These are phyloP conservation scores for Microglena sp. DNA, from an alignment of 139 green algal genomes.

Conservation along the genomic window DNA sequence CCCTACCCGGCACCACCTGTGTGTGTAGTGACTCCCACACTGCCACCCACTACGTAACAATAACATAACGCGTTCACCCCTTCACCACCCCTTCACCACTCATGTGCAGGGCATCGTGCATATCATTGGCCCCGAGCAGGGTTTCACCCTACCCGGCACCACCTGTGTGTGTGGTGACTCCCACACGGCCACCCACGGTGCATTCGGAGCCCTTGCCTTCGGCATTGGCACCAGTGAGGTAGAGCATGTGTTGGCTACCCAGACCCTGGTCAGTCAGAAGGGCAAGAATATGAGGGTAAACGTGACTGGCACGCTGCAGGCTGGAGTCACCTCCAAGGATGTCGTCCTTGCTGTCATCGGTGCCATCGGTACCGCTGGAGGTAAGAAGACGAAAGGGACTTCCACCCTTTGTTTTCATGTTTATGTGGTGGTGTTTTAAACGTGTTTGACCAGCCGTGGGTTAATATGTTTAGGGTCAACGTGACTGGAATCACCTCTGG, in stretches of 20 bases:
- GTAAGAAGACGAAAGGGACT: too few relatives aligned
- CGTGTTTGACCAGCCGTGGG: too few relatives aligned
- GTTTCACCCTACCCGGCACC: slow-evolving; percentile 12
- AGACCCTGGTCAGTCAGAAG: slow-evolving; percentile 15
- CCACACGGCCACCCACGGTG: slow-evolving; percentile 10
- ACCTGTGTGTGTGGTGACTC: slow-evolving; percentile 11
- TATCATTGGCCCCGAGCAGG: background rate
- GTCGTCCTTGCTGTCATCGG: slow-evolving; percentile 13
- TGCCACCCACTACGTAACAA: background rate
- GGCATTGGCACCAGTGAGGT: slow-evolving; percentile 13
- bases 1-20: too few relatives aligned
- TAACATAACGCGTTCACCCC: background rate
- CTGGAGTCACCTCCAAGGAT: slow-evolving; percentile 13
- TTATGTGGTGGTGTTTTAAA: too few relatives aligned
- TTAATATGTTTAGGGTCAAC: too few relatives aligned
- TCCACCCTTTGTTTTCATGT: too few relatives aligned
- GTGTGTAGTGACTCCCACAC: background rate
- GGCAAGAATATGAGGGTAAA: slow-evolving; percentile 12
- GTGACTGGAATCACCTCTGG: too few relatives aligned
- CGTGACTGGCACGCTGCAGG: slow-evolving; percentile 11
- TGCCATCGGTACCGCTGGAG: slow-evolving; percentile 4
- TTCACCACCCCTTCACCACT: background rate
- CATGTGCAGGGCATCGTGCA: background rate
- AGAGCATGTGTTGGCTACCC: slow-evolving; percentile 11
- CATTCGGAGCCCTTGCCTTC: slow-evolving; percentile 10